Evolutionary conservation across 345 rosid species (phyloP).

Genomic region (Clarkia xantiana): DNA sequence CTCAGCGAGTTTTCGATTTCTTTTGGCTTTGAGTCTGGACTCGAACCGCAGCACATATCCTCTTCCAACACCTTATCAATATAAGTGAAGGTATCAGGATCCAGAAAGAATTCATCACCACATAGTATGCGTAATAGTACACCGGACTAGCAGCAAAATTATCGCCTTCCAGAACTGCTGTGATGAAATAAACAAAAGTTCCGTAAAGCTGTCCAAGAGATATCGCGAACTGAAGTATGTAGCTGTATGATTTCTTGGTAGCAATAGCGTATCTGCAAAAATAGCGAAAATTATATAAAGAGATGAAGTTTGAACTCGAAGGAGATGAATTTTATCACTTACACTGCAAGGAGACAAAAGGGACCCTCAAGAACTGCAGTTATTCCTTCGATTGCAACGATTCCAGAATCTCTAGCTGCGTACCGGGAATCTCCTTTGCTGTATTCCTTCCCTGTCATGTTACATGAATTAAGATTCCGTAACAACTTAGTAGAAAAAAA

Average conservation of each 20-base stretch:
- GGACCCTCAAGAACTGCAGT: constrained; percentile 88
- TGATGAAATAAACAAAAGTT: constrained; percentile 60
- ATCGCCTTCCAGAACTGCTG: constrained; percentile 72
- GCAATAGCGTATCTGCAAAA: constrained; percentile 65
- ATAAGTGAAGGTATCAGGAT: constrained; percentile 52
- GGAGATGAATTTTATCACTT: constrained; percentile 12
- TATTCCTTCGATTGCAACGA: constrained; percentile 71
- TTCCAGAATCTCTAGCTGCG: constrained; percentile 56
- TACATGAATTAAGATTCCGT: not conserved
- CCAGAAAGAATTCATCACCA: constrained; percentile 62
- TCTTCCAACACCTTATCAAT: constrained; percentile 65
- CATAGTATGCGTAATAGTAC: constrained; percentile 59
- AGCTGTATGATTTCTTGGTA: constrained; percentile 55
- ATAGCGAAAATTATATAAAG: not conserved
- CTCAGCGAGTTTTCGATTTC: constrained; percentile 36
- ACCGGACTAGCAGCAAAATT: constrained; percentile 47
- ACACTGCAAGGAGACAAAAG: constrained; percentile 66
- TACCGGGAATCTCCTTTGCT: constrained; percentile 97
- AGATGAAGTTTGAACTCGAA: not conserved
- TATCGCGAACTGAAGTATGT: constrained; percentile 72
- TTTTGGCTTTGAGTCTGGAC: constrained; percentile 23
- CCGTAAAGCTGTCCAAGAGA: constrained; percentile 91
- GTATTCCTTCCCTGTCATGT: constrained; percentile 76
- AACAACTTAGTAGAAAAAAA: not conserved
- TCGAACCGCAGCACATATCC: constrained; percentile 33